Conservation (phyloP, 495 filamentous ascomycete genomes). For the Lasiosphaeria ovina region DNA sequence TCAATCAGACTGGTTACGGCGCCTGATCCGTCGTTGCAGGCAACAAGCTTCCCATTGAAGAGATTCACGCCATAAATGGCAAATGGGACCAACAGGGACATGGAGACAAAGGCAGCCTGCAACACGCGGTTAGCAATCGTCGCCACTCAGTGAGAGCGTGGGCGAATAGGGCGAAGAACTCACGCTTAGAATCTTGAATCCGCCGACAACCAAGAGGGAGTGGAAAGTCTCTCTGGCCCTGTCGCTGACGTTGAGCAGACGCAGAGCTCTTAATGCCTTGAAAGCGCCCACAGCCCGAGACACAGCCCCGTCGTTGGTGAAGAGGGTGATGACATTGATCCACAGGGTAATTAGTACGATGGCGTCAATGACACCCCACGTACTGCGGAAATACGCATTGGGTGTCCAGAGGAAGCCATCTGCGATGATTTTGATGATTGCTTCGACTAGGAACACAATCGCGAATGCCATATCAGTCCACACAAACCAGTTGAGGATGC, state of each 20-base stretch:
- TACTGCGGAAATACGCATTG: conserved; percentile 93
- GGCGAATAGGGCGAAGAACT: no score
- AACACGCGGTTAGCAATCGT: conserved; percentile 3
- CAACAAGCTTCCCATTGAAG: conserved; percentile 76
- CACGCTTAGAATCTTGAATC: conserved; percentile 76
- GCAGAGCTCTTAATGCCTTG: conserved; percentile 92
- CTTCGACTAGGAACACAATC: conserved; percentile 81
- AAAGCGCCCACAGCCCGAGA: conserved; percentile 92
- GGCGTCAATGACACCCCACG: conserved; percentile 96
- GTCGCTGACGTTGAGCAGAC: conserved; percentile 92
- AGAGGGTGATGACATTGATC: conserved; percentile 85
- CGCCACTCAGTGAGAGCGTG: no score
- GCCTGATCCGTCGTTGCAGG: conserved; percentile 71
- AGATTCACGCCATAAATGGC: conserved; percentile 93
- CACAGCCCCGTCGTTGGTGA: conserved; percentile 73
- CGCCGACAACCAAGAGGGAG: conserved; percentile 88
- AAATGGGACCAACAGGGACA: conserved; percentile 93
- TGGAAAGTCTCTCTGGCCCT: conserved; percentile 96
- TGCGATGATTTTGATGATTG: conserved; percentile 87
- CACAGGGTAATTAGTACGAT: conserved; percentile 91
- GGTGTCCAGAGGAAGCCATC: conserved; percentile 97
- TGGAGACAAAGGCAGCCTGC: conserved; percentile 71
- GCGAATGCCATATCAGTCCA: conserved; percentile 91
- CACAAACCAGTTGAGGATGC: conserved; percentile 70
- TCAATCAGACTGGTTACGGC: conserved; percentile 58